Percentiles rank a stretch among this genome's conserved stretches.
phyloP scores from a whole-genome alignment of 2,329 filamentous ascomycete species.

The Fusarium chaquense region DNA sequence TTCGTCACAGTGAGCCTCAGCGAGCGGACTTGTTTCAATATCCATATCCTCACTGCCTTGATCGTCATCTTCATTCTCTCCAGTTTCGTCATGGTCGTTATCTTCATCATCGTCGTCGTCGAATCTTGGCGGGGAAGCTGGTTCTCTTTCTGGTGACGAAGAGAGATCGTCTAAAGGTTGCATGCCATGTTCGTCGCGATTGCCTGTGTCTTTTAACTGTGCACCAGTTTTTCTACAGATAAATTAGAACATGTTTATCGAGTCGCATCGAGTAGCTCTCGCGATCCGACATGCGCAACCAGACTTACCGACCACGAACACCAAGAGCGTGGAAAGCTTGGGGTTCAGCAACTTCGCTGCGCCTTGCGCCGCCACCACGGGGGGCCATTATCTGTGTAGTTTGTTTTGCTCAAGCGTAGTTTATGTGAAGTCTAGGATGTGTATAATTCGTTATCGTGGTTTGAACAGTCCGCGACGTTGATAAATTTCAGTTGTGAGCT shows the following conservation, averaged over 20 bases:
- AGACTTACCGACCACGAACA: slow-evolving; percentile 55
- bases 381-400: slow-evolving; percentile 49
- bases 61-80: slow-evolving; percentile 32
- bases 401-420: neutral
- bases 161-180: slow-evolving; percentile 89
- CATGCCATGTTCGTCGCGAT: slow-evolving; percentile 91
- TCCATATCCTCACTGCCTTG: slow-evolving; percentile 64
- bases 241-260: slow-evolving; percentile 15
- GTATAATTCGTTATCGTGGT: neutral
- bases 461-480: neutral
- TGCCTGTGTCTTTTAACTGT: slow-evolving; percentile 79
- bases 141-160: slow-evolving; percentile 79
- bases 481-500: slow-evolving; percentile 17
- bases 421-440: neutral
- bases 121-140: slow-evolving; percentile 24
- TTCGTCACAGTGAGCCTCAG: neutral
- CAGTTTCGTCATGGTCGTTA: slow-evolving; percentile 42
- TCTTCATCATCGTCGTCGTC: slow-evolving; percentile 42
- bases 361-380: slow-evolving; percentile 48
- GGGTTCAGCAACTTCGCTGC: slow-evolving; percentile 49
- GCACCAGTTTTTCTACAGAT: slow-evolving; percentile 85
- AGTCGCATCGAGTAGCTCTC: neutral
- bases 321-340: slow-evolving; percentile 53
- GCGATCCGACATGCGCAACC: slow-evolving; percentile 4
- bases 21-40: slow-evolving; percentile 60